A percentile compares a stretch with the other conserved stretches of the same genome.
These are phyloP conservation scores for Suillus paluster DNA, from an alignment of 768 basidiomycete species.

Conservation along the genomic window DNA sequence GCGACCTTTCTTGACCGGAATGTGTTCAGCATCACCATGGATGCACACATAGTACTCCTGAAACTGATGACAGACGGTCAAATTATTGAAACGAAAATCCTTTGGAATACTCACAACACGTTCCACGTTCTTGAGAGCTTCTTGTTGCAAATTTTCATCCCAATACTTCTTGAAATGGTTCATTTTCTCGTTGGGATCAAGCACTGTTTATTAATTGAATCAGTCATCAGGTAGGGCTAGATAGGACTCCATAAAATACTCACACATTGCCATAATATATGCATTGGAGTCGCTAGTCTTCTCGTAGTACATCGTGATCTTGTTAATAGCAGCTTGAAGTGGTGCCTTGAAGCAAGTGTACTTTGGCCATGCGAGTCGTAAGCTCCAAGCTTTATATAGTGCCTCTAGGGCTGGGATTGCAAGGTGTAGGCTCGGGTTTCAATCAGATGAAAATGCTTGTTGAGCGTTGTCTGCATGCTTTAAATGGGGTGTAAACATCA, in stretches of 20 bases:
- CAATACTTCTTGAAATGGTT: slow-evolving; percentile 33
- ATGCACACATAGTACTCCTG: slow-evolving; percentile 8
- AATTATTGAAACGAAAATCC: background rate
- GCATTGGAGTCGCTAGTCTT: slow-evolving; percentile 36
- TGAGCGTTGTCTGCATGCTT: slow-evolving; percentile 36
- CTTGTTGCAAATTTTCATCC: slow-evolving; percentile 18
- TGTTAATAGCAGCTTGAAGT: slow-evolving; percentile 31
- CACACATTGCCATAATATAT: slow-evolving; percentile 39
- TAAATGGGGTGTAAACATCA: background rate
- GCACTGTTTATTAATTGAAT: slow-evolving; percentile 16
- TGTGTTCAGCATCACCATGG: background rate
- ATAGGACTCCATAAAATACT: background rate
- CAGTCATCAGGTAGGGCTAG: too few species aligned
- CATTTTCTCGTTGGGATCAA: slow-evolving; percentile 29
- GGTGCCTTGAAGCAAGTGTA: slow-evolving; percentile 26
- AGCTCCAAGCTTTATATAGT: slow-evolving; percentile 32
- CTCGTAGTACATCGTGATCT: slow-evolving; percentile 40
- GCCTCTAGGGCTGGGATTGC: slow-evolving; percentile 35
- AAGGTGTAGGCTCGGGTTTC: slow-evolving; percentile 26
- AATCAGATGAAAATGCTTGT: slow-evolving; percentile 35
- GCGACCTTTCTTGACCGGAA: background rate
- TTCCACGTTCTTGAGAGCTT: slow-evolving; percentile 17
- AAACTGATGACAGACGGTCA: slow-evolving; percentile 12
- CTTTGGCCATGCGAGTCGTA: background rate
- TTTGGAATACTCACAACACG: slow-evolving; percentile 16